Conservation (phyloP, 805 yeast species). For the Candida khao-thaluensis region DNA sequence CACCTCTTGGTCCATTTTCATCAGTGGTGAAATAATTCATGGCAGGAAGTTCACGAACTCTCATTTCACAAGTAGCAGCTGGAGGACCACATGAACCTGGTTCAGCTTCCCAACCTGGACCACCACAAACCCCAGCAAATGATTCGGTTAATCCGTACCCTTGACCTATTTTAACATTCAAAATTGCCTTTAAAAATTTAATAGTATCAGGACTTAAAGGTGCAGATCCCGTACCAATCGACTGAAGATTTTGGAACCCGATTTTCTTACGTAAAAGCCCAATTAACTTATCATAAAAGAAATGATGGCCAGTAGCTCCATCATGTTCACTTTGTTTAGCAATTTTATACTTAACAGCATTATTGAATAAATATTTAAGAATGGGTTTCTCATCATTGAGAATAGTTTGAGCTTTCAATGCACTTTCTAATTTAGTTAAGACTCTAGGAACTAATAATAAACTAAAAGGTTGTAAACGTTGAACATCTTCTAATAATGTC, state of each 20-base stretch:
- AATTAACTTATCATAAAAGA: conserved; percentile 31
- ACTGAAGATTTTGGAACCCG: conserved; percentile 30
- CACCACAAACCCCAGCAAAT: conserved; percentile 52
- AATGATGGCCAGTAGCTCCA: conserved; percentile 35
- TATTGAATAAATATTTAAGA: conserved; percentile 22
- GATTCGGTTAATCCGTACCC: conserved; percentile 76
- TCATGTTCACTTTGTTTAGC: conserved; percentile 35
- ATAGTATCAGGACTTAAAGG: conserved; percentile 66
- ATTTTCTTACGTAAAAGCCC: conserved; percentile 37
- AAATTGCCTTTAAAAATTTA: conserved; percentile 56
- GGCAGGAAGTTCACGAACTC: conserved; percentile 63
- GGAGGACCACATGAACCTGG: conserved; percentile 44
- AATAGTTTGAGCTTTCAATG: conserved; percentile 23
- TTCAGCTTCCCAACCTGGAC: conserved; percentile 40
- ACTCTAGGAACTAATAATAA: conserved; percentile 40
- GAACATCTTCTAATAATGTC: conserved; percentile 29
- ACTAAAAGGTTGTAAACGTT: conserved; percentile 26
- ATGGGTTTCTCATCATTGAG: conserved; percentile 27
- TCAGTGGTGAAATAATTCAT: conserved; percentile 47
- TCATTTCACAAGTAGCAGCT: conserved; percentile 51
- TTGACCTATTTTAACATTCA: conserved; percentile 56
- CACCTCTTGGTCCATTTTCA: conserved; percentile 44
- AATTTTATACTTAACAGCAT: conserved; percentile 22
- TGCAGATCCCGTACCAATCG: conserved; percentile 55
- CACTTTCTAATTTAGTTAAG: conserved; percentile 33